Conservation (phyloP, 2,329 filamentous ascomycete species). For the Xylaria multiplex region DNA sequence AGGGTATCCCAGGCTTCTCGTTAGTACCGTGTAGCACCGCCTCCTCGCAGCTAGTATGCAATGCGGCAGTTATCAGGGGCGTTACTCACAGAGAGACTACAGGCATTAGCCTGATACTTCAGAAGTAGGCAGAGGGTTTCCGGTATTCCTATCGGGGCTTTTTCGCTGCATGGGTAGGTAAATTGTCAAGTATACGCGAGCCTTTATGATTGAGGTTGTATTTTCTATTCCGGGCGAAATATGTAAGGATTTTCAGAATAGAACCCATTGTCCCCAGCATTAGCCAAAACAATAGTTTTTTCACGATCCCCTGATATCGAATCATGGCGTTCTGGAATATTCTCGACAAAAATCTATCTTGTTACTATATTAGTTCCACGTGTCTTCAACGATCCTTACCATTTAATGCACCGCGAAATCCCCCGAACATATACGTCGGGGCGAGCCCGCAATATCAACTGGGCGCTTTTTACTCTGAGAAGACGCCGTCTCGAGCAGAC, state of each 20-base stretch:
- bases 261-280: neutral
- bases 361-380: neutral
- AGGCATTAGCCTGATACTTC: neutral
- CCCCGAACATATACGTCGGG: neutral
- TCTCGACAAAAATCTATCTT: neutral
- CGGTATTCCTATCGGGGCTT: neutral
- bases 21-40: neutral
- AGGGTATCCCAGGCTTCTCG: neutral
- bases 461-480: neutral
- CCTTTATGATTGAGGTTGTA: neutral
- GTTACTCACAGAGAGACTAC: neutral
- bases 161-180: neutral
- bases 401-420: neutral
- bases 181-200: neutral
- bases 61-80: neutral
- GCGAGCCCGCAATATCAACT: neutral
- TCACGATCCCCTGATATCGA: neutral
- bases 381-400: neutral
- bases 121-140: neutral
- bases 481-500: neutral
- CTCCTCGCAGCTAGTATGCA: neutral
- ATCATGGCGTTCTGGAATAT: neutral
- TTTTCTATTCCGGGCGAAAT: neutral
- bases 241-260: too few species aligned
- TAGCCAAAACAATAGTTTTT: neutral